These are phyloP conservation scores for Megacollybia marginata DNA, from an alignment of 768 basidiomycete genomes.

Conservation along the genomic window DNA sequence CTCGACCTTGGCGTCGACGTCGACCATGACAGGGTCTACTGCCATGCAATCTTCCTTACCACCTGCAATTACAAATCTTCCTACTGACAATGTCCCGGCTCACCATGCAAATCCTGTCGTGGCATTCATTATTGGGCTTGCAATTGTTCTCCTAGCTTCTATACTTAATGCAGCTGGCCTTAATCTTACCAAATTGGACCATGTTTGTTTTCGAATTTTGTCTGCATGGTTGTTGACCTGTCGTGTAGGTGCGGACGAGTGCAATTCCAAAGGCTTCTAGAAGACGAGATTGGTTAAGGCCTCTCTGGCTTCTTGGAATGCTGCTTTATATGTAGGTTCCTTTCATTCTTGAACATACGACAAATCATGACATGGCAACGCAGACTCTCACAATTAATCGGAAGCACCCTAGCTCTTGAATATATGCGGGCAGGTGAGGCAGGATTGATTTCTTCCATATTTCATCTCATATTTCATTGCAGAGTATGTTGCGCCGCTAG, in stretches of 20 bases:
- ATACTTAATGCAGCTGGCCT: conserved; percentile 90
- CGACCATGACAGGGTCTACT: no score
- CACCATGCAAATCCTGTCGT: conserved; percentile 51
- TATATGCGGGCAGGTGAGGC: conserved; percentile 76
- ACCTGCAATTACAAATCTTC: background rate
- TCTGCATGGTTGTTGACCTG: background rate
- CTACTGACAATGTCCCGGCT: conserved; percentile 18
- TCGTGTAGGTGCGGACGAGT: conserved; percentile 58
- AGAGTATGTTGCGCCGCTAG: conserved; percentile 96
- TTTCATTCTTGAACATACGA: background rate
- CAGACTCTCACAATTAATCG: conserved; percentile 79
- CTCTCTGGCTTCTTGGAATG: conserved; percentile 90
- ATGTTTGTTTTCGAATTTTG: conserved; percentile 39
- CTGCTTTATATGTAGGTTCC: conserved; percentile 80
- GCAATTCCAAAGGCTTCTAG: conserved; percentile 71
- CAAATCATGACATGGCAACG: conserved; percentile 5
- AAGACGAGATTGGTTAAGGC: conserved; percentile 71
- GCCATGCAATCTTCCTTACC: no score
- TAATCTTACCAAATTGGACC: conserved; percentile 91
- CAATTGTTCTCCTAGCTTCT: conserved; percentile 78
- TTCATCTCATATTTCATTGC: conserved; percentile 1
- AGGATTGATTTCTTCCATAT: background rate
- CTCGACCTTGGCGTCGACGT: no score
- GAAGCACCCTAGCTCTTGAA: conserved; percentile 79
- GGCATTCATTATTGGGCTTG: conserved; percentile 76